Base-by-base conservation (phyloP, 2,329 filamentous ascomycete genomes). In the Coniochaeta hoffmannii region DNA sequence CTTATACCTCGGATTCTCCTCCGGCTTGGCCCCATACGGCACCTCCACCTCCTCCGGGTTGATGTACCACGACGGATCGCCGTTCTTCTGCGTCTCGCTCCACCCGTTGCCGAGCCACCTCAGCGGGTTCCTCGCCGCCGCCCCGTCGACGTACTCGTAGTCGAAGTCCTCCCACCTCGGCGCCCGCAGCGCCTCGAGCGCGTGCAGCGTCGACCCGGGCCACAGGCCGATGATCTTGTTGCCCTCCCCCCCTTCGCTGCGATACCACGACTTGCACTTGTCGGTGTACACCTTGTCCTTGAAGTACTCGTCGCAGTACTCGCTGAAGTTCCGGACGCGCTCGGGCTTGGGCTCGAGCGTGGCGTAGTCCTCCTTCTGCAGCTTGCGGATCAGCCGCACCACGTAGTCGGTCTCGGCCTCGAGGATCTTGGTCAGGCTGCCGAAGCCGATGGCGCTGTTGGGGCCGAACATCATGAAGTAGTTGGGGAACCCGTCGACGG, bases 191-290 rank as follows among this genome's bases (percentile, higher is more conserved):
- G 70, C 65, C 63, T 77, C 74, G 4, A 76, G 60, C 9, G 71
- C 71, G 49, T 77, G 75, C 53, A 75, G 66, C 14, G 71, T 71
- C 28, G 70, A 73, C 4, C 75, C 75, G 0, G 74, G 74, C 74
- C 75, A 77, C 30, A 76, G 62, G 1, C 71, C 74, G 19, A 69
- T 68, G 52, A 77, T 67, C 54, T 68, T 65, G 53, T 71, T 62
- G 5, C 71, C 73, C 10, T 61, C 64, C 24, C 71, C 73, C 19
- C 69, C 69, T 10, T 72, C 69, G 31, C 72, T 70, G 62, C 78
- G 76, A 63, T 82, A 83, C 79, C 79, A 82, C 54, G 74, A 78
- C 57, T 73, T 73, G 64, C 79, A 82, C 10, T 67, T 63, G 38
- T 75, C 76, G 6, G 69, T 65, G 63, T 77, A 80, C 2, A 80